Base-by-base conservation (phyloP, 805 yeast species). In the Hanseniaspora lachancei region DNA sequence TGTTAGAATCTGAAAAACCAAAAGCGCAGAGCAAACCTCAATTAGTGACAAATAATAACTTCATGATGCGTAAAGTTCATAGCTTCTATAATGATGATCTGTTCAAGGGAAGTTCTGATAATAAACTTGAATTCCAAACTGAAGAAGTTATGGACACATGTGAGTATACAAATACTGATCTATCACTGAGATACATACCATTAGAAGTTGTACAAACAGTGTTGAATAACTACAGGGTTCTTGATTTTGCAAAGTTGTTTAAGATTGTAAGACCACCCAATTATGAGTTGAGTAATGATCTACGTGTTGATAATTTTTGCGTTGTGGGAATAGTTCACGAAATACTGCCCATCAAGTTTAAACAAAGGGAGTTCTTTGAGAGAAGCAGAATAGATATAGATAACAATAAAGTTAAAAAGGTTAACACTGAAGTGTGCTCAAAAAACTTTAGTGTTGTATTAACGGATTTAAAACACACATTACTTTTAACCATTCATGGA, bases 241-340 rank as follows among this genome's bases (percentile, higher is more conserved):
- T 86, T 47, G 70, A 84, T 42, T 65, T 86, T 2, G 76, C 77
- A 10, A 79, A 81, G 60, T 65, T 84, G 2, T 74, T 79, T 60
- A 83, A 87, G 1, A 80, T 81, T 59, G 80, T 89, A 1, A 60
- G 66, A 32, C 83, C 93, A 2, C 93, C 95, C 0, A 72, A 77
- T 21, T 89, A 77, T 63, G 64, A 68, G 6, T 84, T 84, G 48
- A 95, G 96, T 0, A 70, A 36, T 29, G 52, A 39, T 9, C 5
- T 46, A 4, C 29, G 40, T 10, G 23, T 24, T 24, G n/a, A n/a
- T 16, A n/a, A 44, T 5, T 53, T 29, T 29, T 48, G 50, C 7
- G 39, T 53, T 7, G 47, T 53, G 18, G 56, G 56, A 1, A 39
- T 53, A 16, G 34, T 53, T n/a, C 56, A 53, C 32, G 56, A 53